phyloP scores from a whole-genome alignment of 2,329 filamentous ascomycete genomes.

The Talaromyces islandicus region DNA sequence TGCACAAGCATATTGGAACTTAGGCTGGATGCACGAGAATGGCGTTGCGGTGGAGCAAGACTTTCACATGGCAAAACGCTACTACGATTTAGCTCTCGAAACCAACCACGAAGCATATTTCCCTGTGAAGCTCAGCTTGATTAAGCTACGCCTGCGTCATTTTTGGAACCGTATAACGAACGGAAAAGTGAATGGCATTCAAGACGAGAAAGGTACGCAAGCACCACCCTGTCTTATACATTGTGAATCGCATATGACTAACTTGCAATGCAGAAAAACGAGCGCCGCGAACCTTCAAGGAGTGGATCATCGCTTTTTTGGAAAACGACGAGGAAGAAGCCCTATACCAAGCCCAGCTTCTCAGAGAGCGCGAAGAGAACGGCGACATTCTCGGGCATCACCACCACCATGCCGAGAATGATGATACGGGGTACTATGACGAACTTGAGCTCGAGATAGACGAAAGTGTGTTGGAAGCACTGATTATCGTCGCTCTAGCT shows the following conservation, averaged over 20 bases:
- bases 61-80: slow-evolving; percentile 93
- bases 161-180: slow-evolving; percentile 93
- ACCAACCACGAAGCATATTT: slow-evolving; percentile 92
- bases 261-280: slow-evolving; percentile 49
- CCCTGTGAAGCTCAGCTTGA: slow-evolving; percentile 79
- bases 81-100: slow-evolving; percentile 87
- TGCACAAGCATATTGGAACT: slow-evolving; percentile 91
- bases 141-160: slow-evolving; percentile 77
- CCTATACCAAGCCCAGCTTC: slow-evolving; percentile 56
- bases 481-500: slow-evolving; percentile 75
- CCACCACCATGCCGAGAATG: slow-evolving; percentile 18
- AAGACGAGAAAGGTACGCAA: slow-evolving; percentile 75
- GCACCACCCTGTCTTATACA: background rate
- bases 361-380: slow-evolving; percentile 31
- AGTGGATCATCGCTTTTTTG: slow-evolving; percentile 85
- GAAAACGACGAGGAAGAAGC: slow-evolving; percentile 59
- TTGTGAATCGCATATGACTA: background rate
- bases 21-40: slow-evolving; percentile 99
- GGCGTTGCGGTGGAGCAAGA: slow-evolving; percentile 89
- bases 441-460: slow-evolving; percentile 60
- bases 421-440: slow-evolving; percentile 50
- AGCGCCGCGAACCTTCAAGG: slow-evolving; percentile 70
- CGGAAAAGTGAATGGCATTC: slow-evolving; percentile 86
- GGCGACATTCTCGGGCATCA: slow-evolving; percentile 24
- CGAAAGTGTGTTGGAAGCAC: slow-evolving; percentile 74